Evolutionary conservation across 1,284 basidiomycete species (phyloP).

Genomic region (Puccinia hordei): DNA sequence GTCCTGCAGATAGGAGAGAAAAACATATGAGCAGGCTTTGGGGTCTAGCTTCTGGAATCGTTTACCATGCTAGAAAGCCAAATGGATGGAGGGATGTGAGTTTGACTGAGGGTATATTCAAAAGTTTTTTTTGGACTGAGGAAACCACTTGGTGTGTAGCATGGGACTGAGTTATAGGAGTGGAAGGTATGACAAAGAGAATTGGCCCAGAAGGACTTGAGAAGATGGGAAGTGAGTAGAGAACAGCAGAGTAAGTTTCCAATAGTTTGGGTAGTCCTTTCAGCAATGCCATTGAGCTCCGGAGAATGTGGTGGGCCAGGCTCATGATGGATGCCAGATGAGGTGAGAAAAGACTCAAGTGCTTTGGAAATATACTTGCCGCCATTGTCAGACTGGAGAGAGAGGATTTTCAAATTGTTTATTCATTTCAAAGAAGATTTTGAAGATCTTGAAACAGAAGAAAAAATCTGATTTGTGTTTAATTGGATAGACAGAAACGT

Average conservation of each 20-base stretch:
- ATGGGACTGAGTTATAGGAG: neutral
- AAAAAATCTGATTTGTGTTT: neutral
- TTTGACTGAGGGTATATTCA: neutral
- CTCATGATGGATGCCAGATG: too few relatives aligned
- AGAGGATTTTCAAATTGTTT: neutral
- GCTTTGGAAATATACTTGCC: too few relatives aligned
- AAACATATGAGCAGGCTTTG: neutral
- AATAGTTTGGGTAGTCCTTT: slow-evolving; percentile 56
- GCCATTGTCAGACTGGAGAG: too few relatives aligned
- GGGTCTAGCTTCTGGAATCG: slow-evolving; percentile 23
- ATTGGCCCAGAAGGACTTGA: neutral
- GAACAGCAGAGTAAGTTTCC: neutral
- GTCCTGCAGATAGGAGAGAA: slow-evolving; percentile 10
- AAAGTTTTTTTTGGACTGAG: neutral
- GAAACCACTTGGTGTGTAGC: neutral
- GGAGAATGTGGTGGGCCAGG: too few relatives aligned
- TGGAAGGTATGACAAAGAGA: neutral
- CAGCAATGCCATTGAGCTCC: slow-evolving; percentile 57
- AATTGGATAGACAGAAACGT: slow-evolving; percentile 50
- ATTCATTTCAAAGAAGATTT: neutral
- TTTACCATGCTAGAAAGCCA: slow-evolving; percentile 16
- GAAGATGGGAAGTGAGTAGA: neutral
- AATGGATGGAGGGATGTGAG: neutral
- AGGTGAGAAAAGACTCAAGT: too few relatives aligned
- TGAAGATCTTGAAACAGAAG: neutral